Percentiles rank a stretch among this genome's conserved stretches.
phyloP scores from a whole-genome alignment of 2,329 filamentous ascomycete genomes.

The Dactylonectria estremocensis region DNA sequence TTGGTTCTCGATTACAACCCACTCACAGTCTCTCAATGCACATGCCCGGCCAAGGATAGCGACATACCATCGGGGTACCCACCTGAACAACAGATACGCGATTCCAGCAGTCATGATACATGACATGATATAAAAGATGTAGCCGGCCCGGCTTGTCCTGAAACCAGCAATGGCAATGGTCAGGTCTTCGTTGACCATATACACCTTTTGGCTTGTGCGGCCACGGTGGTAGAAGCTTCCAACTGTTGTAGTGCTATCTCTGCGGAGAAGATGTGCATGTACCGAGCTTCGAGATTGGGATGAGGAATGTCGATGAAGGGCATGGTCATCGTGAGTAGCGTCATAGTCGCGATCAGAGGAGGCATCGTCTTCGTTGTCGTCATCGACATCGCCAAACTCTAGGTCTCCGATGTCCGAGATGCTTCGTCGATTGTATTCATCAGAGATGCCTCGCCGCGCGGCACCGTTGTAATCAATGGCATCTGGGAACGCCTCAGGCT shows the following conservation, averaged over 20 bases:
- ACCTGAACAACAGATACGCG: conserved; percentile 87
- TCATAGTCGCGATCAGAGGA: conserved; percentile 59
- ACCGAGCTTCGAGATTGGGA: conserved; percentile 70
- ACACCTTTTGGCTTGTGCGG: conserved; percentile 88
- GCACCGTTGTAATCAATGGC: conserved; percentile 52
- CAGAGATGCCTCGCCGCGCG: conserved; percentile 38
- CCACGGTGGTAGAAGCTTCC: conserved; percentile 74
- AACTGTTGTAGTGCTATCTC: conserved; percentile 79
- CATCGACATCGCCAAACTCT: conserved; percentile 57
- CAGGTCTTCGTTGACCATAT: conserved; percentile 93
- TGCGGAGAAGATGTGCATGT: conserved; percentile 77
- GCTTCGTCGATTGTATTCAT: conserved; percentile 50
- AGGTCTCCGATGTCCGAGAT: conserved; percentile 59
- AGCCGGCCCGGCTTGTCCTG: conserved; percentile 80
- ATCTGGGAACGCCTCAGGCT: conserved; percentile 57
- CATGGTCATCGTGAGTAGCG: conserved; percentile 61
- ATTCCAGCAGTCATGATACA: conserved; percentile 83
- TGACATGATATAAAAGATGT: conserved; percentile 76
- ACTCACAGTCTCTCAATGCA: conserved; percentile 82
- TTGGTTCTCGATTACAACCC: conserved; percentile 98
- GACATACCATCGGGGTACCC: conserved; percentile 91
- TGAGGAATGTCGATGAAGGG: conserved; percentile 74
- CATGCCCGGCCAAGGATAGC: conserved; percentile 78
- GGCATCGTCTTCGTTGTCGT: conserved; percentile 58
- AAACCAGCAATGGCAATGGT: conserved; percentile 96